Evolutionary conservation across 139 green algal species (phyloP).

Genomic region (Ulvella scutata): DNA sequence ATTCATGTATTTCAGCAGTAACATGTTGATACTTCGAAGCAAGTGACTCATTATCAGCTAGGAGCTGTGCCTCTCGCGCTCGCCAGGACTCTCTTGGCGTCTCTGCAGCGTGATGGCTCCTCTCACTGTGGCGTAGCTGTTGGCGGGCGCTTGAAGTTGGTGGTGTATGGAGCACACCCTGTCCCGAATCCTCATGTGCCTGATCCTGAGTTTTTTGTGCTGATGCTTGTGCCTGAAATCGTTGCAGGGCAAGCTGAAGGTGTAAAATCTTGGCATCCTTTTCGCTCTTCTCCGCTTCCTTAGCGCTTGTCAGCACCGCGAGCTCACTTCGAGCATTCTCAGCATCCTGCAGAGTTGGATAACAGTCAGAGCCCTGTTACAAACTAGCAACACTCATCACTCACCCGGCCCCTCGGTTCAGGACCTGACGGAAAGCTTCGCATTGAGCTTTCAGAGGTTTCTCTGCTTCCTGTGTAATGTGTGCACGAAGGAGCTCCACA

Average conservation of each 20-base stretch:
- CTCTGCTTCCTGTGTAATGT: neutral
- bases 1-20: neutral
- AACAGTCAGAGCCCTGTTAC: too few relatives aligned
- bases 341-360: conserved; percentile 1
- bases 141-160: too few relatives aligned
- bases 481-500: neutral
- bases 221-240: neutral
- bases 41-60: neutral
- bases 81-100: too few relatives aligned
- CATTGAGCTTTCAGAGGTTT: neutral
- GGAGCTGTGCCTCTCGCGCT: neutral
- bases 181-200: too few relatives aligned
- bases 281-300: neutral
- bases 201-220: neutral
- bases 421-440: neutral
- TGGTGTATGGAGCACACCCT: too few relatives aligned
- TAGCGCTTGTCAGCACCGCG: neutral
- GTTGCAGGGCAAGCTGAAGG: neutral
- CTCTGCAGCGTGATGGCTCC: too few relatives aligned
- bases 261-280: neutral
- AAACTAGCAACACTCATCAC: too few relatives aligned
- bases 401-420: too few relatives aligned
- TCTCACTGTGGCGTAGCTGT: too few relatives aligned
- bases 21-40: neutral
- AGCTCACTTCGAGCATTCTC: neutral